A percentile compares a stretch with the other conserved stretches of the same genome.
Conservation (phyloP, 345 rosid genomes). For the Salix koriyanagi region DNA sequence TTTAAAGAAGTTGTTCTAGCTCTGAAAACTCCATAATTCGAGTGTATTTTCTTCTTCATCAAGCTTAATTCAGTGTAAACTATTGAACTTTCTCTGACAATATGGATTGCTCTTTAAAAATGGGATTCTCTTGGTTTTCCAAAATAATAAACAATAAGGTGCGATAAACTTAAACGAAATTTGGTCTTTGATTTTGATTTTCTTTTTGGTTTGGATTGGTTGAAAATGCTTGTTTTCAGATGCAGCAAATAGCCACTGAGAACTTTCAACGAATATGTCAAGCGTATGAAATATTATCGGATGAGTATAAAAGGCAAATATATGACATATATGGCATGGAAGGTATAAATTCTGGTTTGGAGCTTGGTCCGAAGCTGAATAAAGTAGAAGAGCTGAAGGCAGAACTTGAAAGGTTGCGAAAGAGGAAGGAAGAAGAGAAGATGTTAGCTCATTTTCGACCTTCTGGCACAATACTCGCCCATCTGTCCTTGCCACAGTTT, state of each 20-base stretch:
- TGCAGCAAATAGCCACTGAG: conserved; percentile 83
- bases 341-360: conserved; percentile 79
- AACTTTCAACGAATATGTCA: conserved; percentile 89
- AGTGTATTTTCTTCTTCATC: neutral
- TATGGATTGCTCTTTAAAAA: no score
- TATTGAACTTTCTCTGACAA: no score
- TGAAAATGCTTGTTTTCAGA: conserved; percentile 33
- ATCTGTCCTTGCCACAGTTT: conserved; percentile 66
- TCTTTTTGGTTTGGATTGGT: no score
- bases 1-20: neutral
- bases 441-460: conserved; percentile 57
- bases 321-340: conserved; percentile 97
- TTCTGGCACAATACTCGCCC: conserved; percentile 59
- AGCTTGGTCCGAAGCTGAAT: conserved; percentile 78
- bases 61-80: no score
- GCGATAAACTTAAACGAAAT: no score
- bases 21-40: neutral
- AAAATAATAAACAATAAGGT: no score
- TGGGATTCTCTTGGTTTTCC: neutral
- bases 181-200: neutral
- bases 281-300: conserved; percentile 83
- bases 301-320: conserved; percentile 72
- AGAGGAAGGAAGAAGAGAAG: conserved; percentile 64
- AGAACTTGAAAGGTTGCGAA: conserved; percentile 67
- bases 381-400: conserved; percentile 80